These are phyloP conservation scores for Phaffomyces opuntiae DNA, from an alignment of 805 yeast genomes.

Conservation along the genomic window DNA sequence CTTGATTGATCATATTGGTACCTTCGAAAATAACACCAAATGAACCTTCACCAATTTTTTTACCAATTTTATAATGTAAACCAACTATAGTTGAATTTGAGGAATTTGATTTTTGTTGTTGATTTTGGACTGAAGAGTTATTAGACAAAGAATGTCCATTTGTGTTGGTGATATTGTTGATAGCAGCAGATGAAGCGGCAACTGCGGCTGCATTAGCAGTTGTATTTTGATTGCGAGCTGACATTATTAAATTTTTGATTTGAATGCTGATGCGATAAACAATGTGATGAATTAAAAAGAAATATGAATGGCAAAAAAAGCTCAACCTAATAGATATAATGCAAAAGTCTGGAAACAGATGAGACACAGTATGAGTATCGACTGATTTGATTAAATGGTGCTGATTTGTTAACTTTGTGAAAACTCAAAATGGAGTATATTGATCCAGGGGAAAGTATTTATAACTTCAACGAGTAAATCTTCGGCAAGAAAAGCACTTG, in stretches of 20 bases:
- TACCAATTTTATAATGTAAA: constrained; percentile 69
- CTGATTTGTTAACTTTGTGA: no score
- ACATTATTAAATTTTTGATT: constrained; percentile 3
- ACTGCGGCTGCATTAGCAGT: constrained; percentile 22
- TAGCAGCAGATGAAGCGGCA: constrained; percentile 24
- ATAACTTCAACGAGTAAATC: no score
- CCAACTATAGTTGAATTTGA: constrained; percentile 33
- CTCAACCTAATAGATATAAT: neutral
- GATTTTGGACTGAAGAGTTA: neutral
- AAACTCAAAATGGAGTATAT: neutral
- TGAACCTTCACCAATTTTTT: constrained; percentile 83
- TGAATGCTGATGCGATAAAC: neutral
- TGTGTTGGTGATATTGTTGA: constrained; percentile 22
- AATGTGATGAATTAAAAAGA: neutral
- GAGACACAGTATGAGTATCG: no score
- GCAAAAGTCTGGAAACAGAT: no score
- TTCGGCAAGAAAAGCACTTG: no score
- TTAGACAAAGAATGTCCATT: constrained; percentile 1
- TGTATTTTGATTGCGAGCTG: constrained; percentile 2
- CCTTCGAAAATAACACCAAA: constrained; percentile 85
- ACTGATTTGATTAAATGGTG: no score
- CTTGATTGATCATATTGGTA: constrained; percentile 56
- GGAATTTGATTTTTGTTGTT: constrained; percentile 3
- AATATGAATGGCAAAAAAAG: neutral
- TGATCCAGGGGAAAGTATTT: constrained; percentile 2